Conservation (phyloP, 1,284 basidiomycete species). For the Singerocomus rubriflavus region DNA sequence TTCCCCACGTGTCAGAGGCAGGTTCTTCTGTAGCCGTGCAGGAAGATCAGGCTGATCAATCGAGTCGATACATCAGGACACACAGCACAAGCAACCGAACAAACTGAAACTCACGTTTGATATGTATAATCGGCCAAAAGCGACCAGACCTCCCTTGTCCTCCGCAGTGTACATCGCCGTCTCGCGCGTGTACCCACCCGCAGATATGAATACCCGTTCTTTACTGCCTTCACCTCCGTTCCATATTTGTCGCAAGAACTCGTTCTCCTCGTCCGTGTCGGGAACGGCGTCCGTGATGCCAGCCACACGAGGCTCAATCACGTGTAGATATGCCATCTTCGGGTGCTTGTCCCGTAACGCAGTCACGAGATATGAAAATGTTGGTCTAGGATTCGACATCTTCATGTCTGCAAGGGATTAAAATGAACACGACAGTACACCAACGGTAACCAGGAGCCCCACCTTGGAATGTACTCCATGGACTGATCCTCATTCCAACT, state of each 20-base stretch:
- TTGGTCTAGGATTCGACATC: slow-evolving; percentile 38
- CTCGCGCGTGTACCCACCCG: slow-evolving; percentile 38
- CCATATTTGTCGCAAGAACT: slow-evolving; percentile 36
- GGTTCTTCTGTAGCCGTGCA: slow-evolving; percentile 23
- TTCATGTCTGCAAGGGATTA: slow-evolving; percentile 24
- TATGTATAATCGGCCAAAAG: slow-evolving; percentile 41
- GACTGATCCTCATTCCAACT: slow-evolving; percentile 52
- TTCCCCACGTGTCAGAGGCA: slow-evolving; percentile 18
- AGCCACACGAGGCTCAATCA: slow-evolving; percentile 44
- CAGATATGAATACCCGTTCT: slow-evolving; percentile 42
- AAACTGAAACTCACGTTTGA: slow-evolving; percentile 14
- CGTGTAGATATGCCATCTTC: slow-evolving; percentile 57
- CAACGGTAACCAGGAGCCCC: neutral
- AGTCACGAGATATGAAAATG: slow-evolving; percentile 39
- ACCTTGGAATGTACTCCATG: slow-evolving; percentile 45
- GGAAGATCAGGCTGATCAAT: slow-evolving; percentile 42
- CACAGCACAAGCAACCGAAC: neutral
- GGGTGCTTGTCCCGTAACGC: slow-evolving; percentile 32
- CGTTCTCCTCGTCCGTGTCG: slow-evolving; percentile 6
- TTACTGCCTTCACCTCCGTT: slow-evolving; percentile 16
- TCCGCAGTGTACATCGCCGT: slow-evolving; percentile 21
- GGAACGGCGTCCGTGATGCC: slow-evolving; percentile 10
- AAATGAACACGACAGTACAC: neutral
- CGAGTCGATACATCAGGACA: neutral
- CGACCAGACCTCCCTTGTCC: slow-evolving; percentile 35